A percentile compares a stretch with the other conserved stretches of the same genome.
phyloP scores from a whole-genome alignment of 2,329 filamentous ascomycete genomes.

The Furcasterigmium sp. region DNA sequence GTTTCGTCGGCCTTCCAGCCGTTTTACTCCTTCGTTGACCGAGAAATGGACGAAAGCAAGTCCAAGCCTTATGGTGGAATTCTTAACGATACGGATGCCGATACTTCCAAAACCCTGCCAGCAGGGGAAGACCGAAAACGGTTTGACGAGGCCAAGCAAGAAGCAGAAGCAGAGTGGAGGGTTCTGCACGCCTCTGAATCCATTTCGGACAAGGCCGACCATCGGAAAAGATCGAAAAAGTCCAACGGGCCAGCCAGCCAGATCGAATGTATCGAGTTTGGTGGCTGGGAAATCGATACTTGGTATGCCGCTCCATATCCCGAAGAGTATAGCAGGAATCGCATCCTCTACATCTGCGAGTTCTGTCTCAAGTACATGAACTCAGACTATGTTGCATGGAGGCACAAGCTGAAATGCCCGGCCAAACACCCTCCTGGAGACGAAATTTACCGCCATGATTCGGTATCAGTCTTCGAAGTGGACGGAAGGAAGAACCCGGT shows the following conservation, averaged over 20 bases:
- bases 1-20: constrained; percentile 45
- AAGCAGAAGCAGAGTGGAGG: constrained; percentile 89
- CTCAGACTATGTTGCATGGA: constrained; percentile 96
- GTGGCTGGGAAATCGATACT: constrained; percentile 95
- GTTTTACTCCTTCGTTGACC: constrained; percentile 85
- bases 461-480: constrained; percentile 94
- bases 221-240: constrained; percentile 63
- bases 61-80: constrained; percentile 96
- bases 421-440: constrained; percentile 96
- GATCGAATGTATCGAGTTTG: constrained; percentile 98
- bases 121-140: constrained; percentile 72
- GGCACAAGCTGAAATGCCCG: constrained; percentile 94
- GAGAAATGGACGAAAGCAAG: constrained; percentile 82
- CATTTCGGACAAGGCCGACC: constrained; percentile 49
- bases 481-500: constrained; percentile 95
- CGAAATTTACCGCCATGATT: constrained; percentile 90
- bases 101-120: constrained; percentile 85
- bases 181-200: constrained; percentile 56
- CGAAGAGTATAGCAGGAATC: constrained; percentile 95
- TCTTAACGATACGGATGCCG: constrained; percentile 79
- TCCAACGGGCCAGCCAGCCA: constrained; percentile 83
- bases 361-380: constrained; percentile 99
- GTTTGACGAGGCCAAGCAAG: constrained; percentile 86
- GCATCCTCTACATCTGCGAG: constrained; percentile 97
- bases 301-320: constrained; percentile 99